These are phyloP conservation scores for Thalassiosira sp. DNA, from an alignment of 352 stramenopile genomes.

Conservation along the genomic window DNA sequence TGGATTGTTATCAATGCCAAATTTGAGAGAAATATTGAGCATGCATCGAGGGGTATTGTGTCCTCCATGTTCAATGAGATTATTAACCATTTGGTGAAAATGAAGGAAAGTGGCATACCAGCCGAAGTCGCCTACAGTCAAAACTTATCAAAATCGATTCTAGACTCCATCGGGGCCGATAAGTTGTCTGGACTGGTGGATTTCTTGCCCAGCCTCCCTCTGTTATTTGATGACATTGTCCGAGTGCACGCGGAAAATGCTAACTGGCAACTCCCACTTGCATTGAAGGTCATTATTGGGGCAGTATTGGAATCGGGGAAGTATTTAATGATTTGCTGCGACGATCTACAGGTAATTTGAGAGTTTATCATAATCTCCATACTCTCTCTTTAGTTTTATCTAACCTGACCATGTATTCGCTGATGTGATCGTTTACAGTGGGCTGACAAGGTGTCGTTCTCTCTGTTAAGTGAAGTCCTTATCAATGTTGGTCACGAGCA, in stretches of 20 bases:
- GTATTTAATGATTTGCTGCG: constrained; percentile 8
- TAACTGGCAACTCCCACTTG: neutral
- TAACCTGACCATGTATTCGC: no score
- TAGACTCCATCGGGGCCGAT: neutral
- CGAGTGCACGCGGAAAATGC: neutral
- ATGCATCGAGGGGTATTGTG: neutral
- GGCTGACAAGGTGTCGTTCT: constrained; percentile 5
- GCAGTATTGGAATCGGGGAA: constrained; percentile 8
- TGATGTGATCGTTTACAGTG: no score
- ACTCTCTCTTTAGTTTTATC: neutral
- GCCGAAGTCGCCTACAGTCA: neutral
- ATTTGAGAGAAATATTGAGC: constrained; percentile 15
- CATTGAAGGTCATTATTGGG: constrained; percentile 3
- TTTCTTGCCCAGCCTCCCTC: constrained; percentile 13
- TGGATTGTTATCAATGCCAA: constrained; percentile 23
- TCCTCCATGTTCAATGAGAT: constrained; percentile 6
- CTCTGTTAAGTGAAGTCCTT: constrained; percentile 24
- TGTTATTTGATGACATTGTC: constrained; percentile 5
- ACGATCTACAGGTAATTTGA: neutral
- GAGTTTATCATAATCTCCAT: neutral
- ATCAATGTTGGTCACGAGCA: neutral
- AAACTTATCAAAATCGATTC: neutral
- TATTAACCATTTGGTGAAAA: constrained; percentile 4
- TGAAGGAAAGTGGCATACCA: neutral
- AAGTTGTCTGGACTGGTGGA: neutral